Evolutionary conservation across 2,329 filamentous ascomycete genomes (phyloP).

Genomic region (Phaeosphaeriaceae sp.): DNA sequence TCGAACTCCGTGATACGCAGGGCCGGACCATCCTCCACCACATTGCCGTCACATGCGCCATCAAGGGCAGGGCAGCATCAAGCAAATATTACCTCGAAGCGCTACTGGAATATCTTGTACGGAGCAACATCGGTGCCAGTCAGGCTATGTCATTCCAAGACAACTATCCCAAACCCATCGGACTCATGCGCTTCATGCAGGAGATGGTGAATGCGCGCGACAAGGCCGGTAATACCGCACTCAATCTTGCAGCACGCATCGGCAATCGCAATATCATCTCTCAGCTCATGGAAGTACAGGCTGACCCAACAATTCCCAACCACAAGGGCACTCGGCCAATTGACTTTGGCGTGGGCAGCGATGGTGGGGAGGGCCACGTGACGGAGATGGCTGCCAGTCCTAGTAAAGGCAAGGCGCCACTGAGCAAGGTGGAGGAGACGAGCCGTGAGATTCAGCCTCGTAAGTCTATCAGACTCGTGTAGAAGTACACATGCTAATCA

Average conservation of each 20-base stretch:
- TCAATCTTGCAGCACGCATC: conserved; percentile 92
- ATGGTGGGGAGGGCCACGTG: conserved; percentile 51
- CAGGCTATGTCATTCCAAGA: conserved; percentile 54
- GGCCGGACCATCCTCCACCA: conserved; percentile 94
- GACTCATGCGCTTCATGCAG: conserved; percentile 90
- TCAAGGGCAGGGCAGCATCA: conserved; percentile 89
- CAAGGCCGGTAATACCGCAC: conserved; percentile 89
- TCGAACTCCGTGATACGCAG: conserved; percentile 88
- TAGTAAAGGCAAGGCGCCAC: conserved; percentile 46
- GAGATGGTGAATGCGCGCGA: conserved; percentile 97
- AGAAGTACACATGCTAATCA: conserved; percentile 2
- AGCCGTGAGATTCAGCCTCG: conserved; percentile 81
- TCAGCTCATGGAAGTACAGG: conserved; percentile 94
- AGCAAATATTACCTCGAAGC: conserved; percentile 97
- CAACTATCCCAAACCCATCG: conserved; percentile 71
- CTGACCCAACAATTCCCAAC: conserved; percentile 90
- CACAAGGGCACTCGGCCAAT: conserved; percentile 84
- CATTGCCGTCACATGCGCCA: conserved; percentile 93
- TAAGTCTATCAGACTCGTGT: conserved; percentile 57
- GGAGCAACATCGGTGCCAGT: conserved; percentile 62
- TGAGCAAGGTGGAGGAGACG: conserved; percentile 69
- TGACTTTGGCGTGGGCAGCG: conserved; percentile 91
- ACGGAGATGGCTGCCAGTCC: conserved; percentile 37
- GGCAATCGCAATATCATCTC: conserved; percentile 94
- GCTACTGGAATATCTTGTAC: conserved; percentile 90